Evolutionary conservation across 1,284 basidiomycete genomes (phyloP).

Genomic region (Mrakiaceae sp.): DNA sequence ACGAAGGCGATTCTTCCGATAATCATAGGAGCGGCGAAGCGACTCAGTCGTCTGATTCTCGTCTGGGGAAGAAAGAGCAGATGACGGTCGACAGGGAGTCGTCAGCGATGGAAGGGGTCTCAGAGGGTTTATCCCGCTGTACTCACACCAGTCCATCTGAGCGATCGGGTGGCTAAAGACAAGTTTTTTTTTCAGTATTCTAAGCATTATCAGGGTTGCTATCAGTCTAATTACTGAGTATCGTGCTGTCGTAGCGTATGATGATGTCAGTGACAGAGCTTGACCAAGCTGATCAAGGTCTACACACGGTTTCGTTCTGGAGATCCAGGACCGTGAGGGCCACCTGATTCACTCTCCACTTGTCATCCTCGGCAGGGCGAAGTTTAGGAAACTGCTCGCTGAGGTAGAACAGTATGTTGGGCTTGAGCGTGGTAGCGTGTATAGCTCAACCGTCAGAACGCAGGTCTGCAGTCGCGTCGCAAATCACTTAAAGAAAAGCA

Average conservation of each 20-base stretch:
- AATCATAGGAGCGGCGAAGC: conserved; percentile 31
- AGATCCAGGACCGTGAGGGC: conserved; percentile 39
- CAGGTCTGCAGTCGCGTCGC: too few species aligned
- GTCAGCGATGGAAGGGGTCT: too few species aligned
- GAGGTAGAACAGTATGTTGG: conserved; percentile 27
- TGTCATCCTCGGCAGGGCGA: too few species aligned
- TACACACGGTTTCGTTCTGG: conserved; percentile 33
- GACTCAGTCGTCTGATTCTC: conserved; percentile 42
- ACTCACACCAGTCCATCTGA: neutral
- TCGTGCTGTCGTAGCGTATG: conserved; percentile 23
- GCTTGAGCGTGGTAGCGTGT: neutral
- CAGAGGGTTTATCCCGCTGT: too few species aligned
- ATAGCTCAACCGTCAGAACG: too few species aligned
- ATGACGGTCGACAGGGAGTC: neutral
- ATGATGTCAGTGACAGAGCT: too few species aligned
- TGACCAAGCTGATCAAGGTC: neutral
- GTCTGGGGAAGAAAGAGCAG: conserved; percentile 21
- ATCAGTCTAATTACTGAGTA: conserved; percentile 9
- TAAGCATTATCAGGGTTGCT: neutral
- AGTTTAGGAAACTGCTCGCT: neutral
- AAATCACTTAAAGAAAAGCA: too few species aligned
- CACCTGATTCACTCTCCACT: conserved; percentile 35
- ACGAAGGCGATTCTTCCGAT: conserved; percentile 39
- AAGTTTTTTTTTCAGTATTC: too few species aligned
- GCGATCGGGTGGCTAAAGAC: neutral